phyloP scores from a whole-genome alignment of 139 green algal species.

The Micromonas pusilla region DNA sequence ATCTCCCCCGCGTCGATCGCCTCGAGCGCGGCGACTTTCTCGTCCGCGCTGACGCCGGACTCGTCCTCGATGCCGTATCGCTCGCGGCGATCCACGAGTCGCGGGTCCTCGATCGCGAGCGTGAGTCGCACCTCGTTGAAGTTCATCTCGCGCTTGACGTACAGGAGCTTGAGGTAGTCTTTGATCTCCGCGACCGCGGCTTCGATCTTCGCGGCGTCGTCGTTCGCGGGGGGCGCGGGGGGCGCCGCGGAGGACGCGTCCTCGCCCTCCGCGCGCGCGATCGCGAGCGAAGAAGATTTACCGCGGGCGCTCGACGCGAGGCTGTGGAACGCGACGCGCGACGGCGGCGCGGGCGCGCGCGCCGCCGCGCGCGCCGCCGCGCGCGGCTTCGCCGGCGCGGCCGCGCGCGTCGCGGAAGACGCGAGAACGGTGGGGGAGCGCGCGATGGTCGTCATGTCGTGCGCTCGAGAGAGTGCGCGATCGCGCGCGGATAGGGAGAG shows the following conservation, averaged over 20 bases:
- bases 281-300: background rate
- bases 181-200: constrained; percentile 8
- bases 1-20: constrained; percentile 7
- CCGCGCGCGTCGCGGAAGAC: no score
- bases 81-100: background rate
- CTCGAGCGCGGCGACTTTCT: constrained; percentile 14
- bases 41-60: constrained; percentile 14
- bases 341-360: no score
- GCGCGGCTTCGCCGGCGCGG: background rate
- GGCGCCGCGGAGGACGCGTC: background rate
- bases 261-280: background rate
- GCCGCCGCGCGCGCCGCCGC: no score
- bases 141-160: constrained; percentile 32
- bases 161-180: constrained; percentile 21
- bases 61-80: constrained; percentile 29
- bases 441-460: background rate
- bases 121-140: constrained; percentile 32
- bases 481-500: no score
- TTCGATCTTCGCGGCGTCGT: background rate
- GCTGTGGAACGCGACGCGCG: background rate
- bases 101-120: constrained; percentile 28
- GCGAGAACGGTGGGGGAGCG: background rate
- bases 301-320: background rate
- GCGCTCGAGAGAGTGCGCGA: no score
- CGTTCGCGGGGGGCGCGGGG: background rate